Percentiles rank a stretch among this genome's conserved stretches.
Evolutionary conservation across 768 basidiomycete species (phyloP).

Genomic region (Agrocybe chaxingu): DNA sequence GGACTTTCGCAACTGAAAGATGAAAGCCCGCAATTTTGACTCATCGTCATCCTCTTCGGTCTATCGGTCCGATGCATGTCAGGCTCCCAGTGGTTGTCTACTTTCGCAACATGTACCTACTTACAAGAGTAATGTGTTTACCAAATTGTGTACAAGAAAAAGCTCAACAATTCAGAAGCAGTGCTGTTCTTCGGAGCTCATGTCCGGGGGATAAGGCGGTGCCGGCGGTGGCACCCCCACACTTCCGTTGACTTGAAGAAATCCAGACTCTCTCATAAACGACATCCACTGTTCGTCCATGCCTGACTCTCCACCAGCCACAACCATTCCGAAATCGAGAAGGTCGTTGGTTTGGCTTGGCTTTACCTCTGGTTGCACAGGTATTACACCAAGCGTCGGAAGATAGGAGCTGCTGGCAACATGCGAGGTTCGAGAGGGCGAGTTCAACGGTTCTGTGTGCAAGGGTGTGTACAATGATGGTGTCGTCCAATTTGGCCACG

Average conservation of each 20-base stretch:
- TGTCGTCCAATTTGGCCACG: background rate
- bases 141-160: too few species aligned
- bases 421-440: conserved; percentile 1
- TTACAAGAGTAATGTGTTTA: too few species aligned
- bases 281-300: conserved; percentile 67
- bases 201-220: too few species aligned
- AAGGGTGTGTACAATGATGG: conserved; percentile 1
- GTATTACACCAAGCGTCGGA: conserved; percentile 2
- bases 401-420: background rate
- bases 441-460: background rate
- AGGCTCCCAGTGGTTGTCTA: too few species aligned
- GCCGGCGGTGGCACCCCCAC: background rate
- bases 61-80: too few species aligned
- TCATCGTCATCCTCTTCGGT: too few species aligned
- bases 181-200: background rate
- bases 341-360: conserved; percentile 29
- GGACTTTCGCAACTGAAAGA: too few species aligned
- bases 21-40: too few species aligned
- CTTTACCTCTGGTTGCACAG: conserved; percentile 10
- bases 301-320: conserved; percentile 49
- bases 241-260: conserved; percentile 35
- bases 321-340: conserved; percentile 45
- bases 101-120: too few species aligned
- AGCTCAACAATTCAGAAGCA: background rate
- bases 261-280: conserved; percentile 61